A percentile compares a stretch with the other conserved stretches of the same genome.
Evolutionary conservation across 2,329 filamentous ascomycete species (phyloP).

Genomic region (Chrysoporthe austroafricana): DNA sequence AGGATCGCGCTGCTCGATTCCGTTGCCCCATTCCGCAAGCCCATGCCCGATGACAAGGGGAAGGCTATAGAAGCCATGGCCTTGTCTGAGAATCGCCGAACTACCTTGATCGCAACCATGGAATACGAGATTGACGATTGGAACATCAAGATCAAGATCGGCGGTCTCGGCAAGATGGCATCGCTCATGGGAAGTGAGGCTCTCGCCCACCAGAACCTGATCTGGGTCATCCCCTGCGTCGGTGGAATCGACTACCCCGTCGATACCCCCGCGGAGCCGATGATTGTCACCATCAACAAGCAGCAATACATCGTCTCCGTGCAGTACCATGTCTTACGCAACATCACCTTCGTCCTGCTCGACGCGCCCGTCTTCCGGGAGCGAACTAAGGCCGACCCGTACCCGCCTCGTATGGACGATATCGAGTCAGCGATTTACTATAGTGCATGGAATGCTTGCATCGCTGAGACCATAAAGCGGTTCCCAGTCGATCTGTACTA

Average conservation of each 20-base stretch:
- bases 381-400: constrained; percentile 63
- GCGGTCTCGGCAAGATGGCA: constrained; percentile 71
- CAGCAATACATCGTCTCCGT: constrained; percentile 64
- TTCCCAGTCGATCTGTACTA: constrained; percentile 49
- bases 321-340: constrained; percentile 65
- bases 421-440: constrained; percentile 70
- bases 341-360: constrained; percentile 70
- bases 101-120: constrained; percentile 38
- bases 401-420: constrained; percentile 68
- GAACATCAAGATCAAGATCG: constrained; percentile 73
- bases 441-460: constrained; percentile 71
- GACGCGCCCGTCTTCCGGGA: constrained; percentile 69
- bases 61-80: constrained; percentile 34
- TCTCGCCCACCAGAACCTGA: constrained; percentile 65
- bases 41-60: constrained; percentile 21
- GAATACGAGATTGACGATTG: constrained; percentile 75
- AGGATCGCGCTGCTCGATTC: constrained; percentile 7
- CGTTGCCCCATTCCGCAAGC: constrained; percentile 20
- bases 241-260: constrained; percentile 66
- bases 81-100: constrained; percentile 20
- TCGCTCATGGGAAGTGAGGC: constrained; percentile 68
- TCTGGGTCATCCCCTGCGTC: constrained; percentile 68
- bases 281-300: constrained; percentile 64
- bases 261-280: constrained; percentile 62
- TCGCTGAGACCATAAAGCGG: constrained; percentile 61